Conservation (phyloP, 306 rosid species). For the Senna tora region DNA sequence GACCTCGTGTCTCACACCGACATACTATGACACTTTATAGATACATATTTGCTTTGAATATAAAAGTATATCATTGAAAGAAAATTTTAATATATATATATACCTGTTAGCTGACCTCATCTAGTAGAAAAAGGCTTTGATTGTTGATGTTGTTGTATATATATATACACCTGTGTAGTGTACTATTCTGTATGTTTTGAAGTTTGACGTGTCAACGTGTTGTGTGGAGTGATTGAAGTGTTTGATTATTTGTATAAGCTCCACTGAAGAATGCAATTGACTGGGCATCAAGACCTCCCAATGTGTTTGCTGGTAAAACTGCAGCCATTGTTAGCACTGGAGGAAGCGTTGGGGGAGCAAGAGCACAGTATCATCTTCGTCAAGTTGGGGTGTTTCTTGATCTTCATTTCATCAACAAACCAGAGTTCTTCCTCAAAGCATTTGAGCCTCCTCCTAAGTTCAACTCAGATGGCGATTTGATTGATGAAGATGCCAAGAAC, state of each 20-base stretch:
- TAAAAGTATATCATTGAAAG: too few species aligned
- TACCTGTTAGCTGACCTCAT: too few species aligned
- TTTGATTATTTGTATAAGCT: slow-evolving; percentile 46
- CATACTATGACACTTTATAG: too few species aligned
- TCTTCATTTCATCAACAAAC: slow-evolving; percentile 92
- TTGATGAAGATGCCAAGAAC: slow-evolving; percentile 53
- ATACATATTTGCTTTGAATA: too few species aligned
- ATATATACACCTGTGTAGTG: too few species aligned
- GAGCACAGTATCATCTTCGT: slow-evolving; percentile 85
- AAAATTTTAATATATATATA: too few species aligned
- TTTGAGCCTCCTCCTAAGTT: slow-evolving; percentile 77
- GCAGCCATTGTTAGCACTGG: slow-evolving; percentile 91
- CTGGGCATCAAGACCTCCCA: slow-evolving; percentile 84
- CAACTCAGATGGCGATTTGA: slow-evolving; percentile 63
- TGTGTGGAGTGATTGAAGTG: too few species aligned
- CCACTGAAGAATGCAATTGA: slow-evolving; percentile 82
- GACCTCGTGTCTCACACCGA: too few species aligned
- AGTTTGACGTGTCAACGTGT: too few species aligned
- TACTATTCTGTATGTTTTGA: too few species aligned
- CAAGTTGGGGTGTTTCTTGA: slow-evolving; percentile 82
- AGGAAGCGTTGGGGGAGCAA: slow-evolving; percentile 74
- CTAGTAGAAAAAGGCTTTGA: too few species aligned
- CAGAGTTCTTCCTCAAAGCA: slow-evolving; percentile 72
- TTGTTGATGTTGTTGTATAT: too few species aligned
- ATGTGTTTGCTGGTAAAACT: slow-evolving; percentile 82